Evolutionary conservation across 1,284 basidiomycete species (phyloP), one percentile per base, ranked within the genome.

Genomic region (Xanthoconium separans): DNA sequence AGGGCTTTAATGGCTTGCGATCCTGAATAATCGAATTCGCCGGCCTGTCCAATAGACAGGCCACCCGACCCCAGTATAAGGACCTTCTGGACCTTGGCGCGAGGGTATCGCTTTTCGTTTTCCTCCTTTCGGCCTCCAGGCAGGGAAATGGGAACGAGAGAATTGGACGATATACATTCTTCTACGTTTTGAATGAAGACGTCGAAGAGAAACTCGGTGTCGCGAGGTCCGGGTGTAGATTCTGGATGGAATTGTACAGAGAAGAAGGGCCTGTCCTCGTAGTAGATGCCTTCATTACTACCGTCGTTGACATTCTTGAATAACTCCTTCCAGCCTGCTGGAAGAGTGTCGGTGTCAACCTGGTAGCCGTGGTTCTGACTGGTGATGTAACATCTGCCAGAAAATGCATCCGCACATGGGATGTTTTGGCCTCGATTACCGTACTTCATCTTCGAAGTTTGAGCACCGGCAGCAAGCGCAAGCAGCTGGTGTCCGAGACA

Each of bases 231-330:
- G n/a, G 97, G 95, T 6, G 93, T 95, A 39, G 93, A 96, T 73
- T 99, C 97, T 37, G 97, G 97, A 73, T 99, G 97, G 81, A 99
- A 99, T 71, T 99, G 97, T n/a, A 99, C 96, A 40, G 94, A 97
- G 76, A 99, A 99, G 80, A 93, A 97, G 2, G 96, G 96, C 62
- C 88, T 90, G 68, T 86, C 83, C 60, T 89, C 86, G 72, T 84
- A 93, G 77, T 95, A 97, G 66, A 99, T 97, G 64, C 97, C 97
- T 73, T 99, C 97, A 73, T 99, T 99, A 67, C 91, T 95, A 54
- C 84, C 85, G 68, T 99, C 97, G 75, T 99, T 99, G 54, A 97
- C 96, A 69, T 99, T 99, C 66, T 81, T 81, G 79, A 98, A 99
- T 29, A 99, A 79, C 68, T 95, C 93, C 69, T 89, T 88, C 97